Percentiles rank a stretch among this genome's conserved stretches.
These are phyloP conservation scores for Cocos nucifera DNA, from an alignment of 176 grass and related monocot species.

Conservation along the genomic window DNA sequence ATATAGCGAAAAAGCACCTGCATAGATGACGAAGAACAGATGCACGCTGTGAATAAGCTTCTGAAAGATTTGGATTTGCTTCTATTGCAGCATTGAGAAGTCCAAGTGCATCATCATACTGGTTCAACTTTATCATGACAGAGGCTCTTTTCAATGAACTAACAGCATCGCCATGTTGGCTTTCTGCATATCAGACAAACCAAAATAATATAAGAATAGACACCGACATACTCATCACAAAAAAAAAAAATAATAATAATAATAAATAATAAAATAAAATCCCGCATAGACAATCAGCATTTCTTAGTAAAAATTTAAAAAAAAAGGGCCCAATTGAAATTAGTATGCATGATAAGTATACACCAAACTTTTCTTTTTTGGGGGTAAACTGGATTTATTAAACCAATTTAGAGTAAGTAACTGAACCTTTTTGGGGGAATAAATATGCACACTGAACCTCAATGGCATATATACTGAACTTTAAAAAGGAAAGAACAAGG, in stretches of 20 bases:
- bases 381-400: no score
- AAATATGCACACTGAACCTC: no score
- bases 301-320: no score
- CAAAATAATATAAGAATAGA: neutral
- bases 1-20: constrained; percentile 13
- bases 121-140: constrained; percentile 63
- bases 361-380: no score
- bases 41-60: constrained; percentile 77
- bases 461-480: no score
- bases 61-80: constrained; percentile 65
- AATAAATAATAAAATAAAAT: neutral
- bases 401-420: no score
- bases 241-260: no score
- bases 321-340: no score
- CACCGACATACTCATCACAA: no score
- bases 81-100: constrained; percentile 69
- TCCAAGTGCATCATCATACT: constrained; percentile 64
- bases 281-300: neutral
- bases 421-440: no score
- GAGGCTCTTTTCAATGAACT: constrained; percentile 60
- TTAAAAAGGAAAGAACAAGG: no score
- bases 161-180: constrained; percentile 43
- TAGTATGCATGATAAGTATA: no score
- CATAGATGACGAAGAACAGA: constrained; percentile 58
- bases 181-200: constrained; percentile 33